phyloP scores from a whole-genome alignment of 768 basidiomycete species.

The Clavaria fumosa region DNA sequence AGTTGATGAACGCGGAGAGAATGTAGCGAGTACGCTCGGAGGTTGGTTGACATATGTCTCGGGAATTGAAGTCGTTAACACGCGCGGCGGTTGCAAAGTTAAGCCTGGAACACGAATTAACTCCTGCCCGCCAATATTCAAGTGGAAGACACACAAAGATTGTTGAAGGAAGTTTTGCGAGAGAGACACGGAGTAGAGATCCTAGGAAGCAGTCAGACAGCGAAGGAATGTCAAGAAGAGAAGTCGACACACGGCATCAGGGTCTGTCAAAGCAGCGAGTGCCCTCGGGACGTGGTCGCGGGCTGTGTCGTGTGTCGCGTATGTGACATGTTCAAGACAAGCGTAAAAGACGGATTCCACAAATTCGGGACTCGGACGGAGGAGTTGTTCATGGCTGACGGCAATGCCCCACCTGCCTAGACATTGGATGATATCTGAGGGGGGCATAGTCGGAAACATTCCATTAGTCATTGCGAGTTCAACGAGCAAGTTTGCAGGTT shows the following conservation, averaged over 20 bases:
- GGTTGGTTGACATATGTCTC: conserved; percentile 61
- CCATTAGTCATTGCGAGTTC: conserved; percentile 29
- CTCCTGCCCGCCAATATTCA: background rate
- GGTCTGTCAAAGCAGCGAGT: conserved; percentile 32
- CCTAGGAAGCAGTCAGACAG: conserved; percentile 25
- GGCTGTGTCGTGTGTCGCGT: conserved; percentile 41
- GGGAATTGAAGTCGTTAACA: conserved; percentile 62
- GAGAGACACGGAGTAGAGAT: conserved; percentile 45
- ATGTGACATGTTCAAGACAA: conserved; percentile 58
- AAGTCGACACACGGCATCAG: conserved; percentile 34
- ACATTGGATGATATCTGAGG: conserved; percentile 45
- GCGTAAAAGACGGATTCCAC: conserved; percentile 54
- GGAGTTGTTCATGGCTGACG: conserved; percentile 51
- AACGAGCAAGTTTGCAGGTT: too few relatives aligned
- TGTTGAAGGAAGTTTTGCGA: conserved; percentile 49
- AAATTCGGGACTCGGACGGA: conserved; percentile 52
- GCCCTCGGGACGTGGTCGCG: conserved; percentile 42
- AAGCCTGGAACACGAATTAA: conserved; percentile 24
- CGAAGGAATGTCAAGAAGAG: background rate
- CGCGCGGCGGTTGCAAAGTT: conserved; percentile 61
- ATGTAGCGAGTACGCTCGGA: conserved; percentile 56
- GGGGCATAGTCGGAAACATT: conserved; percentile 50
- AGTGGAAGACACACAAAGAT: conserved; percentile 38
- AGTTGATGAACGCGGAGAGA: conserved; percentile 85
- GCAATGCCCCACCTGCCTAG: conserved; percentile 56